Evolutionary conservation across 768 basidiomycete genomes (phyloP).

Genomic region (Lentinula boryana): DNA sequence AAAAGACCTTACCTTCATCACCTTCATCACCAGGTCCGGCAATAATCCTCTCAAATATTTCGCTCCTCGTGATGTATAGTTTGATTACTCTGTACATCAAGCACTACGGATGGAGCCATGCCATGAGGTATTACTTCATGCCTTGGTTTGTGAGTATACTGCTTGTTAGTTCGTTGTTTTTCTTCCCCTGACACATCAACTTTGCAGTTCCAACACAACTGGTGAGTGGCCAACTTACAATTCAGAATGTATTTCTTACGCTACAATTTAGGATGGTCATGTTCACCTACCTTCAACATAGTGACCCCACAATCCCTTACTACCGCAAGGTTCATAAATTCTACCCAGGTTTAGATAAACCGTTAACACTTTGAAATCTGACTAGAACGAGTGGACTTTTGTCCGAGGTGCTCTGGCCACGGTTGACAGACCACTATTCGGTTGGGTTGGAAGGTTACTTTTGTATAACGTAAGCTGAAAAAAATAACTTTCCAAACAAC

Average conservation of each 20-base stretch:
- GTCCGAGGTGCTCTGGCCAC: constrained; percentile 55
- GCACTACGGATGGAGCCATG: constrained; percentile 22
- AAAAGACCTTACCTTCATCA: background rate
- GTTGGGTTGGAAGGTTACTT: constrained; percentile 52
- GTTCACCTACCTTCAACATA: constrained; percentile 59
- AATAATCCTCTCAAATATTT: constrained; percentile 37
- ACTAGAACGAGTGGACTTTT: constrained; percentile 50
- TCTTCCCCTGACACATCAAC: background rate
- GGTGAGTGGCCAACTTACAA: constrained; percentile 18
- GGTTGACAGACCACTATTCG: constrained; percentile 53
- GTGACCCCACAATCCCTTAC: constrained; percentile 53
- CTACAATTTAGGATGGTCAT: constrained; percentile 43
- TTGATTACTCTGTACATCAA: constrained; percentile 25
- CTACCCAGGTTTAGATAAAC: background rate
- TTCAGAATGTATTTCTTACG: constrained; percentile 2
- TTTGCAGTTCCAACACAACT: constrained; percentile 38
- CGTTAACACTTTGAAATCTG: background rate
- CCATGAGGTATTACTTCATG: constrained; percentile 36
- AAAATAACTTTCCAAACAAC: background rate
- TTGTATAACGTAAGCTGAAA: constrained; percentile 38
- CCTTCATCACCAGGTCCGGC: constrained; percentile 18
- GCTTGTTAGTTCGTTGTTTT: background rate
- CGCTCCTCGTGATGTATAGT: constrained; percentile 31
- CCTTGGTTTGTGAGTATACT: constrained; percentile 40
- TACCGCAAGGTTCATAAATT: constrained; percentile 32